Percentiles rank a stretch among this genome's conserved stretches.
Evolutionary conservation across 2,329 filamentous ascomycete species (phyloP).

Genomic region (Neurospora sp.): DNA sequence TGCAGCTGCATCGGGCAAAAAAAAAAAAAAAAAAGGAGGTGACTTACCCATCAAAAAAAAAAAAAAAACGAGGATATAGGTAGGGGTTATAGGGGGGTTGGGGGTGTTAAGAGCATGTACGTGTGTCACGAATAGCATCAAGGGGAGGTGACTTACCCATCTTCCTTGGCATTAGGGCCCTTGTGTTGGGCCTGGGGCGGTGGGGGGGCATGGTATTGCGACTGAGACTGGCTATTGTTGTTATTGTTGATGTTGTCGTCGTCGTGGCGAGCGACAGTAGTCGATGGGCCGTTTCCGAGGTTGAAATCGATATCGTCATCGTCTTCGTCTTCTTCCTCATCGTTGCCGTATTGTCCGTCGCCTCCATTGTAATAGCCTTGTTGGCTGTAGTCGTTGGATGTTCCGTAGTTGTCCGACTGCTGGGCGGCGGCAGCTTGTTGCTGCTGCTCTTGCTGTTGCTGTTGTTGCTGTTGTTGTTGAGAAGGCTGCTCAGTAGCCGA

Average conservation of each 20-base stretch:
- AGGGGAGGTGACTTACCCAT: conserved; percentile 60
- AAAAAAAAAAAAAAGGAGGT: not conserved
- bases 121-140: not conserved
- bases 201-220: conserved; percentile 22
- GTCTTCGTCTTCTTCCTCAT: conserved; percentile 36
- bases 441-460: conserved; percentile 6
- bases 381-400: conserved; percentile 20
- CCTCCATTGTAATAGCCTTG: conserved; percentile 25
- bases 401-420: conserved; percentile 19
- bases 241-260: conserved; percentile 7
- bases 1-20: not conserved
- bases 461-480: conserved; percentile 24
- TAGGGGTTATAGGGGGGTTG: not conserved
- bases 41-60: too few species aligned
- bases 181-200: conserved; percentile 24
- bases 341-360: conserved; percentile 29
- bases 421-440: conserved; percentile 5
- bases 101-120: not conserved
- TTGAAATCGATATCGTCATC: conserved; percentile 48
- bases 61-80: not conserved
- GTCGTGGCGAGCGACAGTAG: conserved; percentile 20
- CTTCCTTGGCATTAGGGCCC: conserved; percentile 72
- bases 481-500: conserved; percentile 14
- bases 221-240: conserved; percentile 12
- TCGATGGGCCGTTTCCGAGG: conserved; percentile 30